Evolutionary conservation across 805 yeast species (phyloP).

Genomic region (Sungouiozyma ichnusensis): DNA sequence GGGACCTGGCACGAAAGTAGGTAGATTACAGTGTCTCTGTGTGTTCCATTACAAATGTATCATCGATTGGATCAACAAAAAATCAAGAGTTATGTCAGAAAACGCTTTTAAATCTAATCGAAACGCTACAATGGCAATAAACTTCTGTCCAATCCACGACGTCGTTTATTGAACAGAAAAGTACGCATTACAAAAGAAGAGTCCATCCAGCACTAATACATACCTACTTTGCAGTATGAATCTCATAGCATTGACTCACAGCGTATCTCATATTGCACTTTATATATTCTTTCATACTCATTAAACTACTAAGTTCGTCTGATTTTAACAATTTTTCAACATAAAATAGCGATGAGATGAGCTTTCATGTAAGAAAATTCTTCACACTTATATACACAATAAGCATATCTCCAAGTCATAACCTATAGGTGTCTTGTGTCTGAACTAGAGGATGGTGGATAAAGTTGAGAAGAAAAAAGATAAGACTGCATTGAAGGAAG

Average conservation of each 20-base stretch:
- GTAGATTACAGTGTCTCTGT: constrained; percentile 86
- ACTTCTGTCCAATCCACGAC: constrained; percentile 43
- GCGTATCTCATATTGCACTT: background rate
- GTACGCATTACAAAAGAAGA: too few relatives aligned
- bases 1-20: constrained; percentile 77
- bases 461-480: constrained; percentile 8
- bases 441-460: too few relatives aligned
- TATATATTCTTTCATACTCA: background rate
- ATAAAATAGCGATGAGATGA: constrained; percentile 7
- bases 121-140: constrained; percentile 22
- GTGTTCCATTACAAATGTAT: constrained; percentile 89
- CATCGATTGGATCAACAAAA: constrained; percentile 79
- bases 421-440: too few relatives aligned
- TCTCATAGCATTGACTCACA: too few relatives aligned
- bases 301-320: background rate
- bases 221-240: too few relatives aligned
- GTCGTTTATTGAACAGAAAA: constrained; percentile 16
- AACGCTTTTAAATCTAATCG: constrained; percentile 3
- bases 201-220: too few relatives aligned
- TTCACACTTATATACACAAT: constrained; percentile 4
- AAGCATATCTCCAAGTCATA: too few relatives aligned
- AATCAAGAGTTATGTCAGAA: constrained; percentile 42
- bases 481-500: constrained; percentile 15
- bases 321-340: background rate
- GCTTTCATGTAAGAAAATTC: constrained; percentile 6